Conservation (phyloP, 1,284 basidiomycete genomes). For the Cryptococcus sp. region DNA sequence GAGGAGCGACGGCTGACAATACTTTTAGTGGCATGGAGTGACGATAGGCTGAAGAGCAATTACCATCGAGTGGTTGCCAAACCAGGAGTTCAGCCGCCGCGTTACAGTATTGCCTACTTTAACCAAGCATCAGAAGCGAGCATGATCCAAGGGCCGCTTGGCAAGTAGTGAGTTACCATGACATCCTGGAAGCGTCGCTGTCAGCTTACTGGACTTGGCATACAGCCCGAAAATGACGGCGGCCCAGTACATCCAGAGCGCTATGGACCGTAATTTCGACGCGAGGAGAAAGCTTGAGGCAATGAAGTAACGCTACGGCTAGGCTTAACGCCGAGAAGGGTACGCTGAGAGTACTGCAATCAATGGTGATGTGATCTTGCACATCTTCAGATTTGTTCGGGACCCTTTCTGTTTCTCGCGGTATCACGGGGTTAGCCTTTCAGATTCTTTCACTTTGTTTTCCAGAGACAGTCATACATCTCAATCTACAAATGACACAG, state of each 20-base stretch:
- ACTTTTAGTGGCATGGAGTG: constrained; percentile 19
- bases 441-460: too few species aligned
- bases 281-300: neutral
- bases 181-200: neutral
- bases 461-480: too few species aligned
- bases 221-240: constrained; percentile 5
- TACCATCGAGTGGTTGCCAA: constrained; percentile 19
- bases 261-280: constrained; percentile 10
- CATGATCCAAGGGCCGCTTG: constrained; percentile 19
- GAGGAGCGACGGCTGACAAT: too few species aligned
- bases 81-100: constrained; percentile 13
- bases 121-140: constrained; percentile 18
- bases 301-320: neutral
- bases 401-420: too few species aligned
- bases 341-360: too few species aligned
- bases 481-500: too few species aligned
- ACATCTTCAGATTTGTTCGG: too few species aligned
- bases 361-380: too few species aligned
- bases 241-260: constrained; percentile 1
- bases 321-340: neutral
- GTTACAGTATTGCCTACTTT: constrained; percentile 26
- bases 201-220: neutral
- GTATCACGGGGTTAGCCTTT: too few species aligned
- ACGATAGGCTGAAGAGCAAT: constrained; percentile 23
- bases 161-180: constrained; percentile 13